Evolutionary conservation across 176 grass and related monocot species (phyloP).

Genomic region (Carex kokanica): DNA sequence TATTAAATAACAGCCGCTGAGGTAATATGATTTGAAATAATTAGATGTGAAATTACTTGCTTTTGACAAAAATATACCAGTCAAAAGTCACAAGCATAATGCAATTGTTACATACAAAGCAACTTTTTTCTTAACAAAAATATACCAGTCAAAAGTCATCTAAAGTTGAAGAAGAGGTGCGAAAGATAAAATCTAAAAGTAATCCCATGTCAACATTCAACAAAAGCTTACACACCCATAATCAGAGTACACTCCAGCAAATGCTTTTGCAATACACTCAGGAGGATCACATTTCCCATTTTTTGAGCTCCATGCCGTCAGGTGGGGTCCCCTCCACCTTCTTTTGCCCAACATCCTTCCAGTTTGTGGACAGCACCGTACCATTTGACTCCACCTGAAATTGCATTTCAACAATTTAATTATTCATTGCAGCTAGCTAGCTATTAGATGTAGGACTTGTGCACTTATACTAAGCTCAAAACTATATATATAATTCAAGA

Average conservation of each 20-base stretch:
- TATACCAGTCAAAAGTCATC: not conserved
- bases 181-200: not conserved
- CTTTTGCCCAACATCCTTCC: constrained; percentile 47
- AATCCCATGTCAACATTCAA: not conserved
- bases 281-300: constrained; percentile 36
- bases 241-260: constrained; percentile 1
- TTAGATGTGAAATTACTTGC: no score
- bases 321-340: constrained; percentile 47
- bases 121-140: not conserved
- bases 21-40: no score
- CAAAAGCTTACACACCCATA: constrained; percentile 3
- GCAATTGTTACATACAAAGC: not conserved
- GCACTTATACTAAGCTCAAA: not conserved
- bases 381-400: constrained; percentile 45
- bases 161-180: not conserved
- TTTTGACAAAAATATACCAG: no score
- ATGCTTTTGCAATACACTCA: not conserved
- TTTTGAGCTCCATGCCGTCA: constrained; percentile 51
- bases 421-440: not conserved
- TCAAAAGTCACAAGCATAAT: no score
- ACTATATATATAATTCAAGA: not conserved
- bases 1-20: not conserved
- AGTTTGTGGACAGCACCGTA: constrained; percentile 49
- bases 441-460: no score
- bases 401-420: not conserved